Evolutionary conservation across 139 green algal species (phyloP).

Genomic region (Parachlorella kessleri): DNA sequence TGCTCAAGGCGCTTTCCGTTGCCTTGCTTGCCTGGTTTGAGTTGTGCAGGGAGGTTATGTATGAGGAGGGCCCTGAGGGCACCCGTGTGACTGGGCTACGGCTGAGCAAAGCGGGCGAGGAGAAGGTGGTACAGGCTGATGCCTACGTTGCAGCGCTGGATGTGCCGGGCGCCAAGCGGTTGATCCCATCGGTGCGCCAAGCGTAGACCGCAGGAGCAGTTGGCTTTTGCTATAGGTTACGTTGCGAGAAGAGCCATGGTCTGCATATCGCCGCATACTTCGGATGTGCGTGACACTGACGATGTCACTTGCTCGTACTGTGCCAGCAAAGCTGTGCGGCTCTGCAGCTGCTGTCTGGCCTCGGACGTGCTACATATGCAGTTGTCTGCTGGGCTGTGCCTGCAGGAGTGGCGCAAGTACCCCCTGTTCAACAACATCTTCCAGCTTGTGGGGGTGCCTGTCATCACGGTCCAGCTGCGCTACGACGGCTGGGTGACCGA

Average conservation of each 20-base stretch:
- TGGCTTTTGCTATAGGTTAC: too few relatives aligned
- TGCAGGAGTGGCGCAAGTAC: constrained; percentile 64
- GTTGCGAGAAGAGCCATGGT: too few relatives aligned
- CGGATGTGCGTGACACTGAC: too few relatives aligned
- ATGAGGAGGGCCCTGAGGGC: constrained; percentile 70
- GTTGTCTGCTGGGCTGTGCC: too few relatives aligned
- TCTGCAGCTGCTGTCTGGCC: too few relatives aligned
- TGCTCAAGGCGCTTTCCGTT: too few relatives aligned
- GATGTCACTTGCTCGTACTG: too few relatives aligned
- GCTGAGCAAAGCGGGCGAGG: constrained; percentile 52
- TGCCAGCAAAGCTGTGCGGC: too few relatives aligned
- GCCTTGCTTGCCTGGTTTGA: too few relatives aligned
- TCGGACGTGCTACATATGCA: too few relatives aligned
- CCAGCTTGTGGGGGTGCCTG: constrained; percentile 90
- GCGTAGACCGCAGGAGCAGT: background rate
- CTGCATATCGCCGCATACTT: too few relatives aligned
- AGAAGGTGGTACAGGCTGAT: constrained; percentile 79
- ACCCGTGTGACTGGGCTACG: constrained; percentile 78
- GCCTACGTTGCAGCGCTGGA: constrained; percentile 95
- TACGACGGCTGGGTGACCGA: constrained; percentile 98
- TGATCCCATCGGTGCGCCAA: constrained; percentile 67
- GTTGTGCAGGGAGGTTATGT: constrained; percentile 87
- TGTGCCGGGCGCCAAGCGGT: constrained; percentile 89
- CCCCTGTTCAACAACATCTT: constrained; percentile 92
- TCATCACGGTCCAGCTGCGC: constrained; percentile 97